Base-by-base conservation (phyloP, 305 asterid species). In the Fraxinus xanthoxyloides region DNA sequence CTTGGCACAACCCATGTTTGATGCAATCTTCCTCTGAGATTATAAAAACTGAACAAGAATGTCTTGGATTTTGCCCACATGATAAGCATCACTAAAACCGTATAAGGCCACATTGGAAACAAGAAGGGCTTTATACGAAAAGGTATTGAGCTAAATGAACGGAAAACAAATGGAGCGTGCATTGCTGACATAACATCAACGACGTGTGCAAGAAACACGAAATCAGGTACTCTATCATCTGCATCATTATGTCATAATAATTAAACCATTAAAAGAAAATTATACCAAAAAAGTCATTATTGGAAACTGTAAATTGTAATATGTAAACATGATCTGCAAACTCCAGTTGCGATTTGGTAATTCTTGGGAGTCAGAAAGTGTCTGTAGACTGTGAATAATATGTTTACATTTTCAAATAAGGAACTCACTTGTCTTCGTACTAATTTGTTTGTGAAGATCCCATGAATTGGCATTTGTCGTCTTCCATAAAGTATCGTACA, bases 61-160 rank as follows among this genome's bases (percentile, higher is more conserved):
- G 94, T 89, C 89, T 93, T 96, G 4, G 98, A 87, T 79, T 87
- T 92, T 8, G 90, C 95, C 99, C 99, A 94, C 98, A 96, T 94
- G 70, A 77, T 67, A 59, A 94, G 92, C 97, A 94, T 91, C 65
- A 82, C 84, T 80, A 90, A 0, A 61, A 88, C 91, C 36, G 95
- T 51, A 72, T 5, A 76, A 75, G 94, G 97, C 98, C 98, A 96
- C 82, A 92, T 13, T 5, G 97, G 97, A 79, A 96, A 72, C 88
- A 96, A 86, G 90, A 96, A 91, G 69, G 88, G 84, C 90, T 85
- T 89, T 61, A 83, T 84, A 34, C 89, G 67, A 85, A 89, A 96
- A 48, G 98, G 97, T 28, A 48, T 78, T 40, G 99, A 94, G 86
- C 85, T 90, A 92, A 94, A 92, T 67, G 98, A 89, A 79, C 97